Base-by-base conservation (phyloP, 257 asterid species). In the Lantana camara region DNA sequence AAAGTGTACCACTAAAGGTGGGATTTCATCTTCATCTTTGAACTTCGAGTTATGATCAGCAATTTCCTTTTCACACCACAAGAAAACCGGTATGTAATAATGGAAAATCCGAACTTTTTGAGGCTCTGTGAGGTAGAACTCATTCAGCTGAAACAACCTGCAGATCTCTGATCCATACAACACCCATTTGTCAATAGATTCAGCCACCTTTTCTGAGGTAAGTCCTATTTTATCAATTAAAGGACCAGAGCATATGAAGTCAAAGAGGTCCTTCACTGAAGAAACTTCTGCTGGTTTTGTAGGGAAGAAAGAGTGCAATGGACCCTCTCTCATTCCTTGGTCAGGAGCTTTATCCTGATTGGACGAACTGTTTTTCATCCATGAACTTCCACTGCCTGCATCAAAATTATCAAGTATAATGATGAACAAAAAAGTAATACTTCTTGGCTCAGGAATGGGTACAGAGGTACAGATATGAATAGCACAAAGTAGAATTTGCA, bases 51-150 rank as follows among this genome's bases (percentile, higher is more conserved):
- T 32, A 66, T 94, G 99, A 27, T 55, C 70, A 19, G 89, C 72
- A 50, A 94, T 86, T 85, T 94, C 95, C 54, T 78, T 74, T 66
- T 88, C 95, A 58, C 99, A 94, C 99, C 99, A 94, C 68, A 90
- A 35, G 83, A 86, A 94, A 48, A 94, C 98, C 3, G 98, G 99
- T 71, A 94, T 78, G 70, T 94, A 94, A 77, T 94, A 90, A 82
- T 94, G 99, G 76, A 65, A 94, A 19, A 94, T 75, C 59, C 99
- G 84, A 57, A 88, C 57, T 70, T 86, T 94, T 53, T 90, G 95
- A 71, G 99, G 81, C 63, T 84, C 95, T 0, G 79, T 82, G 59
- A 94, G 87, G 69, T 47, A 69, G 69, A 90, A 67, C 67, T 94
- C 95, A 19, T 86, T 85, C 55, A 94, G 78, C 77, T 75, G 75